These are phyloP conservation scores for Blastobotrys indianensis DNA, from an alignment of 1,139 yeast species.

Conservation along the genomic window DNA sequence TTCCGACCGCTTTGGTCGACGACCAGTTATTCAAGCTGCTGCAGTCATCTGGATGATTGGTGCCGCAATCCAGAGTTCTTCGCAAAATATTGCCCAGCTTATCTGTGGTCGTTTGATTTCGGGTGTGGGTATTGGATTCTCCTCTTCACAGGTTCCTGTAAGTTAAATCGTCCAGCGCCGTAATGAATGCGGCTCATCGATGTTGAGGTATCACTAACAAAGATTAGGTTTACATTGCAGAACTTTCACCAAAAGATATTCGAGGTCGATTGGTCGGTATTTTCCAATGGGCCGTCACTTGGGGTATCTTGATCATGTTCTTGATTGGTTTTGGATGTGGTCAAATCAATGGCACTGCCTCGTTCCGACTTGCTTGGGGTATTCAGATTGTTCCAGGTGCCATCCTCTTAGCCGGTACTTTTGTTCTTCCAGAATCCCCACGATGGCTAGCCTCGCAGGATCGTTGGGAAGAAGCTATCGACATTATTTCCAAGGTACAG, in stretches of 20 bases:
- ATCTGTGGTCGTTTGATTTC: slow-evolving; percentile 58
- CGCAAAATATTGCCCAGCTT: slow-evolving; percentile 68
- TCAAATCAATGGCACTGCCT: slow-evolving; percentile 42
- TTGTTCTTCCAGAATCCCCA: slow-evolving; percentile 66
- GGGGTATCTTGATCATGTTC: slow-evolving; percentile 58
- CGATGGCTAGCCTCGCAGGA: slow-evolving; percentile 64
- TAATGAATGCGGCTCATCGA: no score
- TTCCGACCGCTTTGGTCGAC: slow-evolving; percentile 77
- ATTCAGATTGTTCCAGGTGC: slow-evolving; percentile 60
- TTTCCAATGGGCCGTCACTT: slow-evolving; percentile 62
- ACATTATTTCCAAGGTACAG: slow-evolving; percentile 45
- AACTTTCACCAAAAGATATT: slow-evolving; percentile 57
- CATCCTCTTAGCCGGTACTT: slow-evolving; percentile 43
- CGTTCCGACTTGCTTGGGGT: slow-evolving; percentile 69
- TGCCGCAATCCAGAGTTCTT: slow-evolving; percentile 72
- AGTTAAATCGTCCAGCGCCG: neutral
- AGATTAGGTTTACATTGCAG: slow-evolving; percentile 54
- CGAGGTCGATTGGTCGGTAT: slow-evolving; percentile 65
- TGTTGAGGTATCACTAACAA: neutral
- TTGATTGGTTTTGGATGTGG: slow-evolving; percentile 58
- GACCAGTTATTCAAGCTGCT: slow-evolving; percentile 68
- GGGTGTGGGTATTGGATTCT: slow-evolving; percentile 66
- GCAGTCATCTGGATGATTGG: slow-evolving; percentile 75
- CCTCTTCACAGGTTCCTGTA: slow-evolving; percentile 59
- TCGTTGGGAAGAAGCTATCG: slow-evolving; percentile 58